Base-by-base conservation (phyloP, 352 stramenopile genomes). In the Phytophthora idaei region DNA sequence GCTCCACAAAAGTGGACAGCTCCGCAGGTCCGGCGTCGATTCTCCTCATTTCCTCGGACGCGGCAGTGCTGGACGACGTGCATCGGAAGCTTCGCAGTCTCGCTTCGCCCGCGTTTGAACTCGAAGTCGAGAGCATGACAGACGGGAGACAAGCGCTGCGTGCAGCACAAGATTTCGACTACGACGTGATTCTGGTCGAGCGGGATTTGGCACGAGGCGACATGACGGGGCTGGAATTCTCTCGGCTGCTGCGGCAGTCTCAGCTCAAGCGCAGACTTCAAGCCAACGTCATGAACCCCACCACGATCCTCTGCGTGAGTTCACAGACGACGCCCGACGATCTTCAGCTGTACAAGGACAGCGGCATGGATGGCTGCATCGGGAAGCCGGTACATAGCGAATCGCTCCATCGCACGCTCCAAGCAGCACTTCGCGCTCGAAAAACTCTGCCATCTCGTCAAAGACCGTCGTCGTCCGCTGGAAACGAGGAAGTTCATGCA, bases 291-390 rank as follows among this genome's bases (percentile, higher is more conserved):
- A 52, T 8, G 9, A 29, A 25, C 17, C 47, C 44, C 7, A 59
- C 60, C 3, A 51, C 62, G 0, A 74, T 98, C 28, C 64, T 98
- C 1, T 94, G 83, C n/a, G 52, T 97, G 10, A 94, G 75, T 15
- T 70, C 61, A 10, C 58, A 87, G 51, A 95, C 85, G 1, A 64
- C 80, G 2, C 63, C 78, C 0, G 67, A 78, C 7, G 89, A 98
- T 64, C 72, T 98, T 3, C 80, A 91, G 47, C 57, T 81, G 7
- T 98, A 98, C 71, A 96, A 95, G 62, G 81, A 94, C 29, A 80
- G 74, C 6, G 92, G 91, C n/a, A 95, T 98, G 79, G 91, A 97
- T 67, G 92, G 94, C 5, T 98, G 92, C 57, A 73, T 98, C 17
- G 82, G 81, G 31, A 95, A 95, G 61, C 94, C 94, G 1, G 47